Base-by-base conservation (phyloP, 768 basidiomycete species). In the Suillus occidentalis region DNA sequence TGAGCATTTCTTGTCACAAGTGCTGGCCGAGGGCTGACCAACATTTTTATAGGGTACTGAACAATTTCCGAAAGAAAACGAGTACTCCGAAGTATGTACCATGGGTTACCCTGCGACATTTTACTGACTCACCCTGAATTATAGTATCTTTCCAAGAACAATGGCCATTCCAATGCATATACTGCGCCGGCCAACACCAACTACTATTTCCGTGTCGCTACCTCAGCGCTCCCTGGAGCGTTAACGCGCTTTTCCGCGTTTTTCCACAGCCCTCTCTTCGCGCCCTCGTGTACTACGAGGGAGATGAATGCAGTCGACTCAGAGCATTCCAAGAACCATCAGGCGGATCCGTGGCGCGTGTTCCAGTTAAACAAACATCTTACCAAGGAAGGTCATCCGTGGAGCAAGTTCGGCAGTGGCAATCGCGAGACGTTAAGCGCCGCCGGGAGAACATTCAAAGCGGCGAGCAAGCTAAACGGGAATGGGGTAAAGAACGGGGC, bases 291-390 rank as follows among this genome's bases (percentile, higher is more conserved):
- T 73, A 95, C 94, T 0, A 83, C 87, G 34, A 87, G 95, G 39
- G 97, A 99, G 78, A 83, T 97, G 67, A 95, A 95, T 69, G 97
- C 97, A 1, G 96, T 99, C 49, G 91, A 99, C 75, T 97, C 94
- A 0, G 97, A 99, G 75, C 90, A 98, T 82, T 94, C 94, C 80
- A 97, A 97, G 81, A 99, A 99, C 73, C 86, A 92, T 56, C 96
- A 97, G 74, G 80, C 83, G 3, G 95, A 98, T 72, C 80, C 89
- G 72, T 96, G 95, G 92, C 87, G 97, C n/a, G 87, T 96, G 64
- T 99, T 92, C 77, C 97, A 99, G 75, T 78, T 98, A 31, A 93
- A 92, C 77, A 99, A 99, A 76, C 84, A 90, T 70, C 85, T 97
- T 58, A 89, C 88, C 63, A 88, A 87, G 69, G 80, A 81, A 2